Conservation (phyloP, 805 yeast species). For the Ogataea angusta region DNA sequence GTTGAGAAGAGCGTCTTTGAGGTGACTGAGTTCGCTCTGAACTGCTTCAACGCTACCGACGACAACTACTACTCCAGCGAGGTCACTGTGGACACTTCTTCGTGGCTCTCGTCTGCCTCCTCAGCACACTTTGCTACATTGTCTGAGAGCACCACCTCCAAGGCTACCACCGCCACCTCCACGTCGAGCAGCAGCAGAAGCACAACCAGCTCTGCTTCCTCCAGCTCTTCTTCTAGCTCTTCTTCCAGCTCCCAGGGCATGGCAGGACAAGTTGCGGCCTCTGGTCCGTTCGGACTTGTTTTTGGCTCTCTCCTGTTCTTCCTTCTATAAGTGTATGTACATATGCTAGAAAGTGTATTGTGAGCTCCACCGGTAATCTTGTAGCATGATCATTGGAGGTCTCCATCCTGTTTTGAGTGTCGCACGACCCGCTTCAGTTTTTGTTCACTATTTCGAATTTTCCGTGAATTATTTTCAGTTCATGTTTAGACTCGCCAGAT, state of each 20-base stretch:
- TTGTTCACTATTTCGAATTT: background rate
- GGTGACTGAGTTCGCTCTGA: slow-evolving; percentile 31
- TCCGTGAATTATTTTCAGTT: background rate
- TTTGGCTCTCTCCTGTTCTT: slow-evolving; percentile 1
- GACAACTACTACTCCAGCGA: slow-evolving; percentile 34
- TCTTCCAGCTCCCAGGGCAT: slow-evolving; percentile 11
- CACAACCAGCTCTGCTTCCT: slow-evolving; percentile 5
- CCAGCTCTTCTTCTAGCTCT: slow-evolving; percentile 9
- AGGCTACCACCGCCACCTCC: slow-evolving; percentile 13
- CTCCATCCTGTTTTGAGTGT: too few species aligned
- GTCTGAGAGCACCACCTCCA: slow-evolving; percentile 12
- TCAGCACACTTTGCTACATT: slow-evolving; percentile 14
- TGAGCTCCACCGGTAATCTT: too few species aligned
- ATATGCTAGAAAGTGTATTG: too few species aligned
- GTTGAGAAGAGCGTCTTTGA: slow-evolving; percentile 41
- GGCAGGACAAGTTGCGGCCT: slow-evolving; percentile 3
- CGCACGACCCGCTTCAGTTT: background rate
- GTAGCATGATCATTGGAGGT: too few species aligned
- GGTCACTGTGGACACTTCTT: slow-evolving; percentile 27
- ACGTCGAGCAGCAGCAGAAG: slow-evolving; percentile 11
- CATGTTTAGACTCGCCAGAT: slow-evolving; percentile 10
- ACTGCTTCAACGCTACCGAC: slow-evolving; percentile 43
- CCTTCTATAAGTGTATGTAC: background rate
- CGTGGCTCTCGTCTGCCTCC: slow-evolving; percentile 27
- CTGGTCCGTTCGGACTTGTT: slow-evolving; percentile 4